Percentiles rank a stretch among this genome's conserved stretches.
phyloP scores from a whole-genome alignment of 2,329 filamentous ascomycete species.

The Aspergillus jensenii region DNA sequence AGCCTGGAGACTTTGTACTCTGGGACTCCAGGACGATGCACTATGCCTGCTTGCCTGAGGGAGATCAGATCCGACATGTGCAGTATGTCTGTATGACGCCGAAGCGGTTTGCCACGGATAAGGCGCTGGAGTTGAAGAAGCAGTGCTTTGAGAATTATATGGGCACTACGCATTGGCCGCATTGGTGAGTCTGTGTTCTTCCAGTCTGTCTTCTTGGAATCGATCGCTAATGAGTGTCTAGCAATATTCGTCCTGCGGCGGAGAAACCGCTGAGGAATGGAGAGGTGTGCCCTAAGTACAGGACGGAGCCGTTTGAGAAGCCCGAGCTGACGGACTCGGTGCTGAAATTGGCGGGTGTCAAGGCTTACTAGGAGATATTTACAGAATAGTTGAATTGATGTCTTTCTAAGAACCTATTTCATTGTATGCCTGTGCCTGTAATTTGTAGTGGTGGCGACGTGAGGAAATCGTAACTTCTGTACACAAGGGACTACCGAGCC shows the following conservation, averaged over 20 bases:
- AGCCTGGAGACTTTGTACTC: not conserved
- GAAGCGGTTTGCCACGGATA: constrained; percentile 38
- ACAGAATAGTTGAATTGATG: not conserved
- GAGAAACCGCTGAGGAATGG: constrained; percentile 39
- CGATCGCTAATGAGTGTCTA: not conserved
- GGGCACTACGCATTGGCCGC: constrained; percentile 12
- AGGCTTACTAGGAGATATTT: constrained; percentile 16
- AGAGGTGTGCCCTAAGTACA: constrained; percentile 36
- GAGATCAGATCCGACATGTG: constrained; percentile 29
- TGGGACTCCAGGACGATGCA: constrained; percentile 3
- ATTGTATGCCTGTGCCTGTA: too few species aligned
- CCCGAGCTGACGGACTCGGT: constrained; percentile 35
- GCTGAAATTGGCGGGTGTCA: constrained; percentile 37
- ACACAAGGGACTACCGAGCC: too few species aligned
- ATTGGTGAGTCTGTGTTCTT: constrained; percentile 1
- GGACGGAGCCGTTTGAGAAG: constrained; percentile 41
- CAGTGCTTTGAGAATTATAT: constrained; percentile 35
- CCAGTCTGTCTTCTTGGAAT: not conserved
- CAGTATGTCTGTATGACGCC: constrained; percentile 45
- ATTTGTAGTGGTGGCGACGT: too few species aligned
- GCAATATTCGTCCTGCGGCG: constrained; percentile 37
- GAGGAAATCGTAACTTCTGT: too few species aligned
- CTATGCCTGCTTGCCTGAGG: constrained; percentile 20
- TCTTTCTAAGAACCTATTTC: too few species aligned
- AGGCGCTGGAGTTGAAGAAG: constrained; percentile 44